Evolutionary conservation across 345 rosid genomes (phyloP).

Genomic region (Heritiera fomes): DNA sequence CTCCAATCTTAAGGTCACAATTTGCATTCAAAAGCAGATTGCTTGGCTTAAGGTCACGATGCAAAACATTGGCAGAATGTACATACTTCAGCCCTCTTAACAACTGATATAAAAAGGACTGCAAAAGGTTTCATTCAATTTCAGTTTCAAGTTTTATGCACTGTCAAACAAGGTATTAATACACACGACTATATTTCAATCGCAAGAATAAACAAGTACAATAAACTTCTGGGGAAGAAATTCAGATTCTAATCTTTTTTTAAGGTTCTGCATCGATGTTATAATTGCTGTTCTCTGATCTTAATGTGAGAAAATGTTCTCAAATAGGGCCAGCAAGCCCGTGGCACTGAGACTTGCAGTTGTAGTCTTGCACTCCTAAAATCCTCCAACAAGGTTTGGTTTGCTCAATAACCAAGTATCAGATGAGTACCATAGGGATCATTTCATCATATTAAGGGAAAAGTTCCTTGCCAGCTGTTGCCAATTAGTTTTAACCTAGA

Average conservation of each 20-base stretch:
- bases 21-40: conserved; percentile 70
- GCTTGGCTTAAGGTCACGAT: conserved; percentile 83
- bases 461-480: neutral
- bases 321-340: neutral
- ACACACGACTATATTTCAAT: neutral
- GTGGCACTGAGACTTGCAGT: neutral
- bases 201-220: neutral
- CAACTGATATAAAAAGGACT: conserved; percentile 75
- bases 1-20: conserved; percentile 81
- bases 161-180: neutral
- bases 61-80: conserved; percentile 73
- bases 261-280: neutral
- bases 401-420: neutral
- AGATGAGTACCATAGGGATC: neutral
- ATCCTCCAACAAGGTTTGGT: neutral
- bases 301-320: neutral
- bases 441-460: neutral
- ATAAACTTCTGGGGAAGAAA: neutral
- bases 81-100: conserved; percentile 75
- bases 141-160: conserved; percentile 16
- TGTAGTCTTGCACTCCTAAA: neutral
- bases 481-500: neutral
- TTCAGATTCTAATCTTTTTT: neutral
- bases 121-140: conserved; percentile 33
- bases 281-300: neutral